Evolutionary conservation across 2,329 filamentous ascomycete genomes (phyloP).

Genomic region (Colletotrichum salicis): DNA sequence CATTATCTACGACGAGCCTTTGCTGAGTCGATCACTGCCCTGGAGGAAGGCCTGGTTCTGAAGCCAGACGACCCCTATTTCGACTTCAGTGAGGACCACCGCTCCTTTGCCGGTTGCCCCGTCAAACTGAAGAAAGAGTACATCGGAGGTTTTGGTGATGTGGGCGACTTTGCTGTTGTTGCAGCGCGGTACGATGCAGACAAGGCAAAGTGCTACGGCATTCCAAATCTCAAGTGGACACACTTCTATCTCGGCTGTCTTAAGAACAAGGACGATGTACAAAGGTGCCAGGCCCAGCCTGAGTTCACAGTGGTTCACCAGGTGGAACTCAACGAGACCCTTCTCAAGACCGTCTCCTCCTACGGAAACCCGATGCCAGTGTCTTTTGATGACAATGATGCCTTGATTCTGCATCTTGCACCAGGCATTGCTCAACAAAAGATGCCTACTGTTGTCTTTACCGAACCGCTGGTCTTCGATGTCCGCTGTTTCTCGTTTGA

Average conservation of each 20-base stretch:
- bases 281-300: slow-evolving; percentile 62
- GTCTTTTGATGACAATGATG: slow-evolving; percentile 48
- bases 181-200: slow-evolving; percentile 77
- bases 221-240: slow-evolving; percentile 75
- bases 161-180: slow-evolving; percentile 84
- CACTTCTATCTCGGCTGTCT: slow-evolving; percentile 84
- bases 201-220: slow-evolving; percentile 65
- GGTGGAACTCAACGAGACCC: slow-evolving; percentile 64
- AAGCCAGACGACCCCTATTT: slow-evolving; percentile 87
- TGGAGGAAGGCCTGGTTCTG: slow-evolving; percentile 82
- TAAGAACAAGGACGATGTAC: slow-evolving; percentile 71
- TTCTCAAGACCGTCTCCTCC: slow-evolving; percentile 61
- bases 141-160: slow-evolving; percentile 78
- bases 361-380: slow-evolving; percentile 58
- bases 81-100: slow-evolving; percentile 52
- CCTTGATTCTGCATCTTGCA: slow-evolving; percentile 59
- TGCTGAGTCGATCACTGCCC: slow-evolving; percentile 70
- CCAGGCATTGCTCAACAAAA: slow-evolving; percentile 54
- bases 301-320: slow-evolving; percentile 74
- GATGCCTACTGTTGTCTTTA: slow-evolving; percentile 68
- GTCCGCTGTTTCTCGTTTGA: slow-evolving; percentile 84
- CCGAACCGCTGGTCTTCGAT: slow-evolving; percentile 79
- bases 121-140: slow-evolving; percentile 94
- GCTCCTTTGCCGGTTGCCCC: slow-evolving; percentile 60
- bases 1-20: slow-evolving; percentile 72